A percentile compares a stretch with the other conserved stretches of the same genome.
Conservation (phyloP, 2,329 filamentous ascomycete genomes). For the Sporothrix dimorphospora region DNA sequence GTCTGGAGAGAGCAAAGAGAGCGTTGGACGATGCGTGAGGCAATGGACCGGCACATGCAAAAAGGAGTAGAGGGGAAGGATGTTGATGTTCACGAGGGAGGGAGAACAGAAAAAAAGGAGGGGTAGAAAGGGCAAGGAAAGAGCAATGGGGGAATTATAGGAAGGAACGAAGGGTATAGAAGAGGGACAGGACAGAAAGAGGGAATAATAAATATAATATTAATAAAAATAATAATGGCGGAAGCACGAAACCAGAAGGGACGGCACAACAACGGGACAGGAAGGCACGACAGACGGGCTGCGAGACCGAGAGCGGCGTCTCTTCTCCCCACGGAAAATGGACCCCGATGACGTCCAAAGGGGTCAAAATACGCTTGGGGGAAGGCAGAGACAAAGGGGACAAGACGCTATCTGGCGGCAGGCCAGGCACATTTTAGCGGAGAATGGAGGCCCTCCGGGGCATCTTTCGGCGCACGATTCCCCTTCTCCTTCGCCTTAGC, state of each 20-base stretch:
- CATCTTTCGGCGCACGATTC: not conserved
- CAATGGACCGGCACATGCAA: not conserved
- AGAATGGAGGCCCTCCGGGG: not conserved
- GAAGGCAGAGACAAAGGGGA: not conserved
- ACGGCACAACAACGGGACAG: not conserved
- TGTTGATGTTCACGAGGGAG: not conserved
- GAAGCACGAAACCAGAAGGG: not conserved
- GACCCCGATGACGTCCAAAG: conserved; percentile 25
- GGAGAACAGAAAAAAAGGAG: not conserved
- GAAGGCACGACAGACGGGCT: conserved; percentile 2
- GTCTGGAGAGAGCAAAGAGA: not conserved
- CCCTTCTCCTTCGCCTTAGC: not conserved
- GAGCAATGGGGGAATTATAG: not conserved
- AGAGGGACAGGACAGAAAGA: not conserved
- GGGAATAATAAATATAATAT: not conserved
- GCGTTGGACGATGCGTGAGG: not conserved
- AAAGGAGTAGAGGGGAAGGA: not conserved
- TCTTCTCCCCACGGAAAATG: conserved; percentile 23
- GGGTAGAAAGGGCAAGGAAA: not conserved
- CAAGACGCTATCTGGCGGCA: not conserved
- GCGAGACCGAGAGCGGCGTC: not conserved
- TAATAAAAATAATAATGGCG: not conserved
- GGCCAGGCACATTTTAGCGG: not conserved
- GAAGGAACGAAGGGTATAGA: conserved; percentile 9
- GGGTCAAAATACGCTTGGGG: conserved; percentile 22